phyloP scores from a whole-genome alignment of 2,329 filamentous ascomycete species.

The Fusarium sulawesiense region DNA sequence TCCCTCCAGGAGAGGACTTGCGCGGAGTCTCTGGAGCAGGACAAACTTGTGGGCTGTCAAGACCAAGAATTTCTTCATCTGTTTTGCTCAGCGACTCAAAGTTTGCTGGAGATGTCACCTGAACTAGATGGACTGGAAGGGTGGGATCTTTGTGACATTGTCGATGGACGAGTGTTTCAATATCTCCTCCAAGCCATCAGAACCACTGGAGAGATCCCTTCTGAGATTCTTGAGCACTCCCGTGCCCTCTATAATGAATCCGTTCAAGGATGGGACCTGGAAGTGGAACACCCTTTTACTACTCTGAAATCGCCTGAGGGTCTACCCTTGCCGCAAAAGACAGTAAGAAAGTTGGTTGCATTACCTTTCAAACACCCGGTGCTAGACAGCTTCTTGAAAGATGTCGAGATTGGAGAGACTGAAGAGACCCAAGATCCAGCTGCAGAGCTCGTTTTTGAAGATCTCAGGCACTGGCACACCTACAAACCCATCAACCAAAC shows the following conservation, averaged over 20 bases:
- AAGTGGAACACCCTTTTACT: not conserved
- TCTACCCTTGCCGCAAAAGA: not conserved
- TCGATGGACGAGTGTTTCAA: slow-evolving; percentile 42
- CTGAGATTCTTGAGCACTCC: slow-evolving; percentile 7
- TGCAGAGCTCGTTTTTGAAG: slow-evolving; percentile 56
- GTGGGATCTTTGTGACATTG: not conserved
- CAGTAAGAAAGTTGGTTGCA: slow-evolving; percentile 44
- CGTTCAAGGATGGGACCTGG: not conserved
- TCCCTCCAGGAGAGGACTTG: slow-evolving; percentile 26
- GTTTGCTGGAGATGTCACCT: not conserved
- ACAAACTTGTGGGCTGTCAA: not conserved
- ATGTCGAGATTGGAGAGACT: slow-evolving; percentile 54
- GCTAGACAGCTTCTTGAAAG: slow-evolving; percentile 59
- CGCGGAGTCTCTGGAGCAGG: not conserved
- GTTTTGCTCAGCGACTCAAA: not conserved
- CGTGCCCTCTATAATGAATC: slow-evolving; percentile 3
- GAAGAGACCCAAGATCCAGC: slow-evolving; percentile 36
- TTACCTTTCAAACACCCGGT: slow-evolving; percentile 61
- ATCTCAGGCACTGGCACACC: slow-evolving; percentile 72
- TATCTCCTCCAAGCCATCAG: slow-evolving; percentile 34
- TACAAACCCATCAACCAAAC: slow-evolving; percentile 62
- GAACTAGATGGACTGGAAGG: not conserved
- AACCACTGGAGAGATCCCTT: not conserved
- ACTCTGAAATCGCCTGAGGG: not conserved
- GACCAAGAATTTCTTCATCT: slow-evolving; percentile 25